Conservation (phyloP, 352 stramenopile genomes). For the Phytophthora colocasiae region DNA sequence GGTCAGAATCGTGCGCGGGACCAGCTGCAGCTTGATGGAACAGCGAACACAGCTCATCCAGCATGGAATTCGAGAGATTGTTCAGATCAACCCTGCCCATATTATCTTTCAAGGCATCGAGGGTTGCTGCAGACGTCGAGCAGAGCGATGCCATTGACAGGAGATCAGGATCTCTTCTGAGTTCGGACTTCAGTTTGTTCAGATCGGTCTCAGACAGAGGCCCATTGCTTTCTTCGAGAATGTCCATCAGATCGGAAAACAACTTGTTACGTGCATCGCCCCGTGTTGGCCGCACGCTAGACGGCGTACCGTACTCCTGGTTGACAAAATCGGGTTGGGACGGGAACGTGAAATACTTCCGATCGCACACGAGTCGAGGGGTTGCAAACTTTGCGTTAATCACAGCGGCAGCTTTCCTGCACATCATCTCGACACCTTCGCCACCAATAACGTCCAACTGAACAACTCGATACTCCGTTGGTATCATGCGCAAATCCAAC, state of each 20-base stretch:
- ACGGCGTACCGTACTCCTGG: constrained; percentile 22
- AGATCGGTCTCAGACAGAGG: constrained; percentile 11
- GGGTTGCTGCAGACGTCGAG: neutral
- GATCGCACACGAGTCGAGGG: constrained; percentile 1
- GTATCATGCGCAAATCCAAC: constrained; percentile 9
- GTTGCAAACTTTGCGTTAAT: constrained; percentile 33
- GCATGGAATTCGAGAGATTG: no score
- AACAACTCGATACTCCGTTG: neutral
- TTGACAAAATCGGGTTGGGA: constrained; percentile 22
- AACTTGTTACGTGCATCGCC: neutral
- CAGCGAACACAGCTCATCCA: constrained; percentile 8
- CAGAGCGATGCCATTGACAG: constrained; percentile 3
- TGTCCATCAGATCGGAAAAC: constrained; percentile 25
- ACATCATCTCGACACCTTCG: constrained; percentile 9
- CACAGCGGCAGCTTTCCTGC: constrained; percentile 16
- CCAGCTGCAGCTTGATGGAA: constrained; percentile 44
- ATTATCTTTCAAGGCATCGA: neutral
- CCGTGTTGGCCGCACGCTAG: neutral
- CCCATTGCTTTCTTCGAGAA: constrained; percentile 19
- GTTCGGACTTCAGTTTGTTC: constrained; percentile 14
- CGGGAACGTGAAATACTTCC: constrained; percentile 27
- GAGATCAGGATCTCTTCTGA: constrained; percentile 22
- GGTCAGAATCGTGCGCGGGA: constrained; percentile 23
- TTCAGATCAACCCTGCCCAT: no score
- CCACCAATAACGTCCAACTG: constrained; percentile 1